Conservation (phyloP, 306 rosid species). For the Trifolium subterraneum region DNA sequence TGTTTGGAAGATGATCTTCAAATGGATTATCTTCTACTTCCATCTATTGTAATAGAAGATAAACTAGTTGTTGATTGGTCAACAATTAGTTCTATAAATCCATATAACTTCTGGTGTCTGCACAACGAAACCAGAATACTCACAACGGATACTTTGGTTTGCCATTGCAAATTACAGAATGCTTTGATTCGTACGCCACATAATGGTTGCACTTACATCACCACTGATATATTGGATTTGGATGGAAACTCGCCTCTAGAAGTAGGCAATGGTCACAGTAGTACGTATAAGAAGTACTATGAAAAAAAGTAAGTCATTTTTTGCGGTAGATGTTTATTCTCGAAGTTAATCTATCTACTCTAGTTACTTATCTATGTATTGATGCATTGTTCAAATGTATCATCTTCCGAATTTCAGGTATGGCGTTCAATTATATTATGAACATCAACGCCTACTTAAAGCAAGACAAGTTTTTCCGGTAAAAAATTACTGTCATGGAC, state of each 20-base stretch:
- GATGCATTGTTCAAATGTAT: neutral
- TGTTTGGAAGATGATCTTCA: conserved; percentile 45
- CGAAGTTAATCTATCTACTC: conserved; percentile 2
- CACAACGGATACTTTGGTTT: conserved; percentile 56
- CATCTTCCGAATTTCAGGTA: conserved; percentile 56
- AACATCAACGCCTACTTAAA: conserved; percentile 49
- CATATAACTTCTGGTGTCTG: conserved; percentile 27
- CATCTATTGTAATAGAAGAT: conserved; percentile 42
- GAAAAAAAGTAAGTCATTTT: conserved; percentile 47
- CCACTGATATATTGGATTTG: conserved; percentile 50
- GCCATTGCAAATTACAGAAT: conserved; percentile 59
- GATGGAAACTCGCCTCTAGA: conserved; percentile 61
- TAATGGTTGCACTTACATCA: conserved; percentile 57
- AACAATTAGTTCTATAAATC: conserved; percentile 48
- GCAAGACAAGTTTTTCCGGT: conserved; percentile 61
- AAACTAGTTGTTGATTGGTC: conserved; percentile 59
- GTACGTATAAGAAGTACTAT: conserved; percentile 64
- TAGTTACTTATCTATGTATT: neutral
- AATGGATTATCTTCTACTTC: conserved; percentile 79
- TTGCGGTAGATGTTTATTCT: conserved; percentile 23
- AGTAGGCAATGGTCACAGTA: conserved; percentile 46
- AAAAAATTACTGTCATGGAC: conserved; percentile 56
- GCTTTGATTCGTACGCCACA: conserved; percentile 78
- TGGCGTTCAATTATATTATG: conserved; percentile 54
- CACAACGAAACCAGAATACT: conserved; percentile 27